A percentile compares a stretch with the other conserved stretches of the same genome.
phyloP scores from a whole-genome alignment of 2,329 filamentous ascomycete genomes.

The Colletotrichum kahawae region DNA sequence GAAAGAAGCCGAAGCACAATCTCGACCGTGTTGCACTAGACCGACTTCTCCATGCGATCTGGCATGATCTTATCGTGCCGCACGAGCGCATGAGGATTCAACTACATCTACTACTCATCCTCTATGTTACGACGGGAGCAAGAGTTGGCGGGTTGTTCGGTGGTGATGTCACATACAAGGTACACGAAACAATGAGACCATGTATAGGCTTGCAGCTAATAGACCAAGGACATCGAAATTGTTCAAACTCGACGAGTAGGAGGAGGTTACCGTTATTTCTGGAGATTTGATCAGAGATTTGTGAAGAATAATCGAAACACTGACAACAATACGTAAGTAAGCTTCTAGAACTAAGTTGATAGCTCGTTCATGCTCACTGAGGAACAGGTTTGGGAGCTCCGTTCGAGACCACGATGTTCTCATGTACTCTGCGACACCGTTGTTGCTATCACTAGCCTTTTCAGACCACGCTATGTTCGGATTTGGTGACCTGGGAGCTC shows the following conservation, averaged over 20 bases:
- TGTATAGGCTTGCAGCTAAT: neutral
- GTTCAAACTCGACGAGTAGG: neutral
- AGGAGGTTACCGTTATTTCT: neutral
- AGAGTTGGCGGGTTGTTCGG: neutral
- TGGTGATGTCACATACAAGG: neutral
- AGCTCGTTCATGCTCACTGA: neutral
- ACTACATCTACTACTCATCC: neutral
- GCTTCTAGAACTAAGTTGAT: neutral
- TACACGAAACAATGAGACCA: neutral
- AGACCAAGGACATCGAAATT: neutral
- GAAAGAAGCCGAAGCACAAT: neutral
- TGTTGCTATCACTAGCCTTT: neutral
- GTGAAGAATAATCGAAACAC: neutral
- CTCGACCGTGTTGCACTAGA: neutral
- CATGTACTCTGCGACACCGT: neutral
- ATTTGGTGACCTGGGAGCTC: neutral
- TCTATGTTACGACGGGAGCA: neutral
- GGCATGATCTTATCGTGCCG: neutral
- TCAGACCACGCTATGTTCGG: neutral
- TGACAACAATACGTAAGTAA: constrained; percentile 13
- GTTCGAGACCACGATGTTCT: neutral
- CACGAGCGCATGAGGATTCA: neutral
- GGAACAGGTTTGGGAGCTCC: neutral
- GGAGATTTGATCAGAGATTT: neutral
- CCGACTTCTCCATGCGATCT: neutral